Base-by-base conservation (phyloP, 352 stramenopile genomes). In the Globisporangium alternatum region DNA sequence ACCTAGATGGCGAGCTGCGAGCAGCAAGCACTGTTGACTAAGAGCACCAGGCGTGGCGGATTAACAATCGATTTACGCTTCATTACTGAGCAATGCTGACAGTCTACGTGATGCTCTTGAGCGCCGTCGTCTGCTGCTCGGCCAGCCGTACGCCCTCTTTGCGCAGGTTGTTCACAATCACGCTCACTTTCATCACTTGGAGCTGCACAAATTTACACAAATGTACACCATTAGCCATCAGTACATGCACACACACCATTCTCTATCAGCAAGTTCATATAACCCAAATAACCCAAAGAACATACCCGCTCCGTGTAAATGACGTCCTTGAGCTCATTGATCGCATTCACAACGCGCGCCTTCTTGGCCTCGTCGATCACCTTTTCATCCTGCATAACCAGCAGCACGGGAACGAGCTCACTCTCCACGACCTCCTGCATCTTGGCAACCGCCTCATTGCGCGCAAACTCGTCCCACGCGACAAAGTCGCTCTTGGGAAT, bases 61-160 rank as follows among this genome's bases (percentile, higher is more conserved):
- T 17, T 35, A 8, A n/a, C 19, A 22, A 35, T n/a, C 9, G 15
- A 2, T 21, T n/a, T 37, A 17, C 22, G 13, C 15, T 25, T 25
- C 30, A 39, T 33, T n/a, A 25, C 30, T 37, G 13, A n/a, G 15
- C 4, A 25, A 39, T 19, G 8, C 12, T 21, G 8, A 49, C 21
- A 31, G 9, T 17, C 52, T 64, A 83, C 12, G 67, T 74, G 53
- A 91, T 79, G 60, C 79, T 88, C 56, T 92, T 83, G 28, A 92
- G 73, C 22, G 83, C 81, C 3, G 68, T 73, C 9, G 85, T 87
- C 69, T 92, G 83, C 57, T 92, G 83, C 43, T 90, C 79, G 2
- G 83, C 83, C 33, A 92, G 53, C 15, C 83, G 81, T 45, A 91
- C 70, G 43, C 83, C 83, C 77, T 92, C 83, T 35, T 88, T 81